Evolutionary conservation across 805 yeast species (phyloP).

Genomic region (Ogataea pini): DNA sequence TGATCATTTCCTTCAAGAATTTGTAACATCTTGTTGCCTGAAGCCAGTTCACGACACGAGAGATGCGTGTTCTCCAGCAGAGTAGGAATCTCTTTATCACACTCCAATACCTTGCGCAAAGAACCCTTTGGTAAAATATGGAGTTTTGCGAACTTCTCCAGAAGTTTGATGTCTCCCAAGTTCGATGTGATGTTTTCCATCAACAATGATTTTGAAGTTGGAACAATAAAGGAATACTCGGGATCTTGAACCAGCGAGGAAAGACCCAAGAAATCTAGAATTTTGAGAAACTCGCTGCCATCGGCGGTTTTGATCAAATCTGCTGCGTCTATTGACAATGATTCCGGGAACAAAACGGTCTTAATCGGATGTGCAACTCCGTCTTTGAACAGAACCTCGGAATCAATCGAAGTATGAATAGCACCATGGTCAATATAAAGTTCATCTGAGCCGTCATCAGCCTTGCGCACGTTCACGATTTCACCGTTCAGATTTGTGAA

Average conservation of each 20-base stretch:
- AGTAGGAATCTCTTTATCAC: conserved; percentile 48
- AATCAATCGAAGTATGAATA: conserved; percentile 42
- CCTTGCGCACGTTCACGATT: conserved; percentile 6
- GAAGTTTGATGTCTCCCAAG: conserved; percentile 33
- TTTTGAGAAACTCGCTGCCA: conserved; percentile 47
- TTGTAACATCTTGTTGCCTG: conserved; percentile 40
- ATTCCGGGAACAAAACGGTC: conserved; percentile 56
- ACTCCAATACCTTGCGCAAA: conserved; percentile 45
- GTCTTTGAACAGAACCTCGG: conserved; percentile 74
- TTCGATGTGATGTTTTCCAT: conserved; percentile 50
- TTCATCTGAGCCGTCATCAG: conserved; percentile 3
- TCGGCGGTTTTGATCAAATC: conserved; percentile 61
- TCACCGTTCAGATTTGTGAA: conserved; percentile 24
- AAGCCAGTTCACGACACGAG: conserved; percentile 43
- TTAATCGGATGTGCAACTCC: conserved; percentile 82
- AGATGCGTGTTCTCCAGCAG: conserved; percentile 46
- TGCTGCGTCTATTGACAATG: conserved; percentile 49
- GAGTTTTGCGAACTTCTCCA: conserved; percentile 58
- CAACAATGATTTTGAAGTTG: conserved; percentile 57
- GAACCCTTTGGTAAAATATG: conserved; percentile 70
- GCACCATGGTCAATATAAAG: conserved; percentile 22
- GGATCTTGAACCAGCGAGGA: conserved; percentile 42
- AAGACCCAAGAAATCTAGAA: conserved; percentile 44
- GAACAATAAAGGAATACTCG: conserved; percentile 68
- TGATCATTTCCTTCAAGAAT: conserved; percentile 51